phyloP scores from a whole-genome alignment of 495 filamentous ascomycete species.

The Neurospora intermedia region DNA sequence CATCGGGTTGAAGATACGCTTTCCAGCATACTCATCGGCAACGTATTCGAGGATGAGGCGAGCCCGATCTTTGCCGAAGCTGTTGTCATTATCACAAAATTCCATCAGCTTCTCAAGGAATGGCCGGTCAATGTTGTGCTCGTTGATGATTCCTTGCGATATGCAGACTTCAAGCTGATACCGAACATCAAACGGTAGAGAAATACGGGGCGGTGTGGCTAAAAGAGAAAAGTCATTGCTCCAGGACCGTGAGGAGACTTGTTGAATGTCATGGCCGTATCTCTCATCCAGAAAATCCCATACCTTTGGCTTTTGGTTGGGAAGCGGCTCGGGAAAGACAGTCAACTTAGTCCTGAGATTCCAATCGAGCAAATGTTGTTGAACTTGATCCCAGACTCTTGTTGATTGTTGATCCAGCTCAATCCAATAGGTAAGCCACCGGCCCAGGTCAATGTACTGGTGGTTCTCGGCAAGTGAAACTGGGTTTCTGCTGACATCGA shows the following conservation, averaged over 20 bases:
- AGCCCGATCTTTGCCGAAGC: conserved; percentile 17
- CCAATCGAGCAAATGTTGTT: conserved; percentile 54
- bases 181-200: conserved; percentile 60
- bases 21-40: conserved; percentile 29
- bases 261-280: neutral
- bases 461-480: conserved; percentile 46
- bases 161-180: conserved; percentile 93
- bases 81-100: conserved; percentile 21
- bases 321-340: conserved; percentile 18
- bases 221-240: conserved; percentile 25
- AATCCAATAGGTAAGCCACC: conserved; percentile 61
- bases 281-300: conserved; percentile 49
- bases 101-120: conserved; percentile 53
- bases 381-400: conserved; percentile 31
- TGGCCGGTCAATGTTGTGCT: conserved; percentile 54
- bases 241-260: conserved; percentile 3
- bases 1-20: conserved; percentile 60
- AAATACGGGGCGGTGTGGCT: conserved; percentile 22
- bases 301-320: conserved; percentile 18
- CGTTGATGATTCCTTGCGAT: conserved; percentile 67
- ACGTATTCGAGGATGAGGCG: conserved; percentile 30
- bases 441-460: conserved; percentile 66
- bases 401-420: conserved; percentile 28
- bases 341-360: conserved; percentile 46
- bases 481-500: conserved; percentile 16